These are phyloP conservation scores for Sporothrix phasma DNA, from an alignment of 2,329 filamentous ascomycete genomes.

Conservation along the genomic window DNA sequence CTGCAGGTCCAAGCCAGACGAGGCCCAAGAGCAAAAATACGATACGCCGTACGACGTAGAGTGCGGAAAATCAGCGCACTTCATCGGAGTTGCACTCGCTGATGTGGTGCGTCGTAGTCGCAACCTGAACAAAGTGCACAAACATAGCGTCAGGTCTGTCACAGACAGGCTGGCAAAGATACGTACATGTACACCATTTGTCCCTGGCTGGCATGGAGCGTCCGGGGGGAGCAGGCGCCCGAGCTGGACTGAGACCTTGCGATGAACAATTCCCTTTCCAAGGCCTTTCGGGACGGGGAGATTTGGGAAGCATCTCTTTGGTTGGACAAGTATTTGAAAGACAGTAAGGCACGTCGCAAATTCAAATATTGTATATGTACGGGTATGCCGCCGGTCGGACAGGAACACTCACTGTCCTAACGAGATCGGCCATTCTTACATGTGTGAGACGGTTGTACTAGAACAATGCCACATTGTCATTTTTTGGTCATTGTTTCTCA, in stretches of 20 bases:
- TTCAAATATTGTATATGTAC: no score
- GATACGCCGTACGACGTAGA: neutral
- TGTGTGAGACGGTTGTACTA: neutral
- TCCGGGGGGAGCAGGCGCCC: neutral
- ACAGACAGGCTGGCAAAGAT: neutral
- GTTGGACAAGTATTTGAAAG: no score
- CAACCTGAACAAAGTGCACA: neutral
- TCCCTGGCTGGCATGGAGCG: neutral
- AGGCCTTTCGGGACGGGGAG: no score
- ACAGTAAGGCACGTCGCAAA: no score
- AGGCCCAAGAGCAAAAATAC: no score
- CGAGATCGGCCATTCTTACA: no score
- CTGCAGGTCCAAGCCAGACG: neutral
- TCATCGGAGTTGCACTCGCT: neutral
- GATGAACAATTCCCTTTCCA: no score
- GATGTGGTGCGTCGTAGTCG: neutral
- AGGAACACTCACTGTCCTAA: no score
- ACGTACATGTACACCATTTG: no score
- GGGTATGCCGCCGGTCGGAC: no score
- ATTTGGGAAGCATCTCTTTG: no score
- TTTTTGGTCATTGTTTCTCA: no score
- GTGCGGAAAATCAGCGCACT: neutral
- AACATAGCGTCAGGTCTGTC: neutral
- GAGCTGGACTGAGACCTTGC: constrained; percentile 3
- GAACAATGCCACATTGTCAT: neutral